phyloP scores from a whole-genome alignment of 2,329 filamentous ascomycete species.

The Tricladium varicosporioides region DNA sequence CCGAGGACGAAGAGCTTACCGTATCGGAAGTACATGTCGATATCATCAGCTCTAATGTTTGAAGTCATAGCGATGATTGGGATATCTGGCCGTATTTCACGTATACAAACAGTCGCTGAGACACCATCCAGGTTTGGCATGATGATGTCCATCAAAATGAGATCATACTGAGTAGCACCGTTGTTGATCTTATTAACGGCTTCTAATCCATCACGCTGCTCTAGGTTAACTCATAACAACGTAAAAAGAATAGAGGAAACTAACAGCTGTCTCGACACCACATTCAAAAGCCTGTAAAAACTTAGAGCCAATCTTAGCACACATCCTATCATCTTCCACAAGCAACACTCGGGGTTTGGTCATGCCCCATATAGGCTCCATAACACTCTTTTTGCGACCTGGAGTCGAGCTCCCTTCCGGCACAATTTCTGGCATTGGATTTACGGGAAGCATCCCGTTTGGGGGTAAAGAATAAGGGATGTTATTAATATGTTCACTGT shows the following conservation, averaged over 20 bases:
- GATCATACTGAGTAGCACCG: slow-evolving; percentile 50
- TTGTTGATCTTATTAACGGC: slow-evolving; percentile 80
- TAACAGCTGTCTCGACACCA: slow-evolving; percentile 64
- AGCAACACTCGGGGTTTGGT: slow-evolving; percentile 78
- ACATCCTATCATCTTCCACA: slow-evolving; percentile 78
- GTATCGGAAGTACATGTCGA: slow-evolving; percentile 95
- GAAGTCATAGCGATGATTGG: slow-evolving; percentile 99
- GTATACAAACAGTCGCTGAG: slow-evolving; percentile 88
- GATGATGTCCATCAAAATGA: slow-evolving; percentile 90
- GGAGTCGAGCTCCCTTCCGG: slow-evolving; percentile 40
- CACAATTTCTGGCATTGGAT: slow-evolving; percentile 46
- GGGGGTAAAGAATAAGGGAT: slow-evolving; percentile 81
- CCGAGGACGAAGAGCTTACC: slow-evolving; percentile 56
- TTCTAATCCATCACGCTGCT: slow-evolving; percentile 79
- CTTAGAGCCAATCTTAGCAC: slow-evolving; percentile 65
- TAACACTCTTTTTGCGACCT: slow-evolving; percentile 34
- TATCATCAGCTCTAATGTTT: slow-evolving; percentile 94
- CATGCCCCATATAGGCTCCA: slow-evolving; percentile 53
- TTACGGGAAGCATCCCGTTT: slow-evolving; percentile 49
- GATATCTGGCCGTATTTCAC: slow-evolving; percentile 76
- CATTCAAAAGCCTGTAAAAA: slow-evolving; percentile 66
- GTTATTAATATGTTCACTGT: slow-evolving; percentile 90
- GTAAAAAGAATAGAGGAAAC: slow-evolving; percentile 30
- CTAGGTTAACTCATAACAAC: slow-evolving; percentile 19
- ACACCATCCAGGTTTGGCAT: slow-evolving; percentile 97